Evolutionary conservation across 805 yeast genomes (phyloP).

Genomic region (Zygoascus flipseniorum): DNA sequence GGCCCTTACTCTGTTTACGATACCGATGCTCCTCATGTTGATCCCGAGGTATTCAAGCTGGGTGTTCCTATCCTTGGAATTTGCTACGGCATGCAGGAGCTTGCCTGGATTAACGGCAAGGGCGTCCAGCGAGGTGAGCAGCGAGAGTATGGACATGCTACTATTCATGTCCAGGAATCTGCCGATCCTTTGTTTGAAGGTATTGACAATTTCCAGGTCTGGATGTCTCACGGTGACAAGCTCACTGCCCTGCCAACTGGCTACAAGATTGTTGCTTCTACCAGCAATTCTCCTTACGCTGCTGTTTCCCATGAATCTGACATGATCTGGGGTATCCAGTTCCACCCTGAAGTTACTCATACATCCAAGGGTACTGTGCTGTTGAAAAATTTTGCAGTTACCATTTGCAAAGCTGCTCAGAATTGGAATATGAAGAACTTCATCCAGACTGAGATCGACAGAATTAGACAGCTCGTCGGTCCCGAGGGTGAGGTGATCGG

Average conservation of each 20-base stretch:
- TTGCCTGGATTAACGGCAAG: constrained; percentile 95
- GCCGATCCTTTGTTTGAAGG: constrained; percentile 70
- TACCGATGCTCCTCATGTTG: constrained; percentile 94
- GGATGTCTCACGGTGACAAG: constrained; percentile 99
- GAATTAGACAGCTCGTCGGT: constrained; percentile 87
- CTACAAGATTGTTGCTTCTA: constrained; percentile 79
- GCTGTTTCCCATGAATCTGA: constrained; percentile 74
- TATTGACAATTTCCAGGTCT: constrained; percentile 89
- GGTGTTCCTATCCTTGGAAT: constrained; percentile 93
- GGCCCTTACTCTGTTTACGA: constrained; percentile 98
- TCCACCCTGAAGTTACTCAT: constrained; percentile 99
- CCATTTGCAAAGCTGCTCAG: constrained; percentile 75
- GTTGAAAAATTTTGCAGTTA: constrained; percentile 86
- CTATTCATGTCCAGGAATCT: constrained; percentile 63
- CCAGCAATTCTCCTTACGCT: constrained; percentile 92
- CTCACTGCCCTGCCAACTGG: constrained; percentile 83
- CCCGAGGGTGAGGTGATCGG: constrained; percentile 98
- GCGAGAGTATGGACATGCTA: constrained; percentile 97
- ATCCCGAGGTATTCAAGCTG: constrained; percentile 82
- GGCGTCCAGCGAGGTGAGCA: constrained; percentile 93
- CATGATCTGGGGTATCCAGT: constrained; percentile 87
- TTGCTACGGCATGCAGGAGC: constrained; percentile 98
- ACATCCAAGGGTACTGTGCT: constrained; percentile 82
- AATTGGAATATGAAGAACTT: constrained; percentile 99
- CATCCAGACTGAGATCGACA: constrained; percentile 89